A percentile compares a stretch with the other conserved stretches of the same genome.
phyloP scores from a whole-genome alignment of 257 asterid genomes.

The Salvia rosmarinus region DNA sequence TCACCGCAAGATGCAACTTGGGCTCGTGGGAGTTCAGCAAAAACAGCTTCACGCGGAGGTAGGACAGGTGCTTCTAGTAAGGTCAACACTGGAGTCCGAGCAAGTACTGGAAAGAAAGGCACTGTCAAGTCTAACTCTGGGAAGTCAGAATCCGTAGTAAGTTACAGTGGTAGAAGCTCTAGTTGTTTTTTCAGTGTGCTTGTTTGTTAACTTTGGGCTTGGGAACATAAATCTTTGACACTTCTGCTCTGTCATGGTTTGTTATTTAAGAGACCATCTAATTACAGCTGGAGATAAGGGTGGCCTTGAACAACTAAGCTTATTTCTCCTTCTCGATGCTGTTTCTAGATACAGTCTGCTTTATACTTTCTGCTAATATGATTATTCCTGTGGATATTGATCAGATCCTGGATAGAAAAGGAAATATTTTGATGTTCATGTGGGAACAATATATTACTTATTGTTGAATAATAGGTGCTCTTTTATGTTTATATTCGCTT shows the following conservation, averaged over 20 bases:
- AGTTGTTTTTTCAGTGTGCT: conserved; percentile 13
- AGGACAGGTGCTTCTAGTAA: conserved; percentile 71
- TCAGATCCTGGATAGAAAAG: conserved; percentile 21
- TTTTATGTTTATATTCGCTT: background rate
- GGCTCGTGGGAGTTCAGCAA: conserved; percentile 83
- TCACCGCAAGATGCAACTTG: conserved; percentile 87
- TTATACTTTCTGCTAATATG: conserved; percentile 3
- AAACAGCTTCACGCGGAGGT: conserved; percentile 76
- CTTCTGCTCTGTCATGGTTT: background rate
- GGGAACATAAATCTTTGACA: background rate
- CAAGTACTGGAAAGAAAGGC: conserved; percentile 75
- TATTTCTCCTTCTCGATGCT: conserved; percentile 9
- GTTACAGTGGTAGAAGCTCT: conserved; percentile 32
- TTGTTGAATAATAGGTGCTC: background rate
- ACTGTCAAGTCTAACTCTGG: conserved; percentile 63
- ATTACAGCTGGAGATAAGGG: conserved; percentile 20
- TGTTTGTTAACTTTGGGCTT: conserved; percentile 9
- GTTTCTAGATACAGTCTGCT: background rate
- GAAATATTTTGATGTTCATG: conserved; percentile 14
- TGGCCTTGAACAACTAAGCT: conserved; percentile 19
- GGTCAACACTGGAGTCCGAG: conserved; percentile 66
- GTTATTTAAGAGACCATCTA: conserved; percentile 14
- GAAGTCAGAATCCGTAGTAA: conserved; percentile 74
- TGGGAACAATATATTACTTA: background rate
- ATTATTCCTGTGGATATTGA: conserved; percentile 7